Evolutionary conservation across 2,329 filamentous ascomycete genomes (phyloP).

Genomic region (Fusarium armeniacum): DNA sequence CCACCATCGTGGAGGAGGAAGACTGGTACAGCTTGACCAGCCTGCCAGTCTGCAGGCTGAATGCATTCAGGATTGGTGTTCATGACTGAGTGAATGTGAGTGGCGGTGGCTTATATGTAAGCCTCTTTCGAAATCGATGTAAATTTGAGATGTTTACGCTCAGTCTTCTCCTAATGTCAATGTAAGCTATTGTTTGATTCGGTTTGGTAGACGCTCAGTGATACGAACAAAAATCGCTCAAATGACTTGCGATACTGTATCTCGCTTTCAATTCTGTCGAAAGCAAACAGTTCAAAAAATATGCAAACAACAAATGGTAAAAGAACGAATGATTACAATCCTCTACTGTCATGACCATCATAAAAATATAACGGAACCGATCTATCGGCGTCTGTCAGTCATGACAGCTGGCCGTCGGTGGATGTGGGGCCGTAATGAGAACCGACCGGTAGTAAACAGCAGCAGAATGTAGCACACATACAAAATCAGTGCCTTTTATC

Average conservation of each 20-base stretch:
- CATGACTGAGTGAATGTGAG: slow-evolving; percentile 24
- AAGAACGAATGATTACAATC: neutral
- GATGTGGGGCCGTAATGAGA: slow-evolving; percentile 21
- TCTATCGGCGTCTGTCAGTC: slow-evolving; percentile 17
- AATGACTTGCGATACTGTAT: neutral
- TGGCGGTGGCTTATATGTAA: neutral
- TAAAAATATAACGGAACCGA: slow-evolving; percentile 11
- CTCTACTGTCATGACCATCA: neutral
- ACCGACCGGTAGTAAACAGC: slow-evolving; percentile 5
- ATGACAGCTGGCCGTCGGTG: slow-evolving; percentile 25
- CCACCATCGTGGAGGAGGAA: slow-evolving; percentile 73
- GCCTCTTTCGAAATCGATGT: neutral
- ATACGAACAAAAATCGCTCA: slow-evolving; percentile 42
- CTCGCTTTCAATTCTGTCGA: neutral
- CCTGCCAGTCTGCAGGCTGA: slow-evolving; percentile 54
- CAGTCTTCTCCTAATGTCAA: neutral
- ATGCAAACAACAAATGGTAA: neutral
- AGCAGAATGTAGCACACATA: neutral
- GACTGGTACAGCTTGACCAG: slow-evolving; percentile 58
- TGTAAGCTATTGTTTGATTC: slow-evolving; percentile 3
- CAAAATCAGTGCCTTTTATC: neutral
- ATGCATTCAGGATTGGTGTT: slow-evolving; percentile 53
- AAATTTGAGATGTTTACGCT: neutral
- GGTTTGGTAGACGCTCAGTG: slow-evolving; percentile 12
- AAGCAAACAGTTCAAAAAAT: neutral